Evolutionary conservation across 768 basidiomycete species (phyloP).

Genomic region (Hemileccinum impolitum): DNA sequence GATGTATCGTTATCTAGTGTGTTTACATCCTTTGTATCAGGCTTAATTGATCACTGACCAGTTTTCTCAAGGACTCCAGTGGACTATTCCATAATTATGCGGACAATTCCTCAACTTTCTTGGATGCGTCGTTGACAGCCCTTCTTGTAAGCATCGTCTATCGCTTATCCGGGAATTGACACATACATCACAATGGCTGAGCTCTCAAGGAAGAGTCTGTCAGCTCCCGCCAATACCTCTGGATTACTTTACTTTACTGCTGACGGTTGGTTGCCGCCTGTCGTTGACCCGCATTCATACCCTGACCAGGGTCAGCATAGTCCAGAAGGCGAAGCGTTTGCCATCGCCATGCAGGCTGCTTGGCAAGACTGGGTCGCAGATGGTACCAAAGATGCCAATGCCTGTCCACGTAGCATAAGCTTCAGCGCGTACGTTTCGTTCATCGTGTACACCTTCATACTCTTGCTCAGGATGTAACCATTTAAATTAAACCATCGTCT

Average conservation of each 20-base stretch:
- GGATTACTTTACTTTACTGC: conserved; percentile 45
- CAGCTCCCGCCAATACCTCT: conserved; percentile 14
- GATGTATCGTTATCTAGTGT: conserved; percentile 60
- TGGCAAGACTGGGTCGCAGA: conserved; percentile 69
- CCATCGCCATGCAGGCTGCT: conserved; percentile 69
- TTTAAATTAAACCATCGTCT: no score
- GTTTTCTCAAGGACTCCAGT: conserved; percentile 3
- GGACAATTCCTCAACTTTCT: conserved; percentile 55
- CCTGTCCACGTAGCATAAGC: background rate
- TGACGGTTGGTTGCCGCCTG: conserved; percentile 68
- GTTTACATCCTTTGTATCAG: conserved; percentile 19
- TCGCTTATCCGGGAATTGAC: conserved; percentile 54
- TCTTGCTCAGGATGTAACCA: background rate
- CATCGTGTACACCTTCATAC: background rate
- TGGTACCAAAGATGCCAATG: conserved; percentile 52
- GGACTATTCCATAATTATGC: conserved; percentile 68
- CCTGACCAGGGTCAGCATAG: conserved; percentile 47
- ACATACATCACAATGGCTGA: conserved; percentile 58
- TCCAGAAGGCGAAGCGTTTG: conserved; percentile 79
- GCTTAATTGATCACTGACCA: background rate
- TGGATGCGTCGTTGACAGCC: conserved; percentile 70
- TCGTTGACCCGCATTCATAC: conserved; percentile 69
- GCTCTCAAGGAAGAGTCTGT: conserved; percentile 41
- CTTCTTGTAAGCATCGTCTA: conserved; percentile 77
- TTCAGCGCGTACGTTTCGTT: background rate